Percentiles rank a stretch among this genome's conserved stretches.
These are phyloP conservation scores for Colletotrichum horii DNA, from an alignment of 2,329 filamentous ascomycete species.

Conservation along the genomic window DNA sequence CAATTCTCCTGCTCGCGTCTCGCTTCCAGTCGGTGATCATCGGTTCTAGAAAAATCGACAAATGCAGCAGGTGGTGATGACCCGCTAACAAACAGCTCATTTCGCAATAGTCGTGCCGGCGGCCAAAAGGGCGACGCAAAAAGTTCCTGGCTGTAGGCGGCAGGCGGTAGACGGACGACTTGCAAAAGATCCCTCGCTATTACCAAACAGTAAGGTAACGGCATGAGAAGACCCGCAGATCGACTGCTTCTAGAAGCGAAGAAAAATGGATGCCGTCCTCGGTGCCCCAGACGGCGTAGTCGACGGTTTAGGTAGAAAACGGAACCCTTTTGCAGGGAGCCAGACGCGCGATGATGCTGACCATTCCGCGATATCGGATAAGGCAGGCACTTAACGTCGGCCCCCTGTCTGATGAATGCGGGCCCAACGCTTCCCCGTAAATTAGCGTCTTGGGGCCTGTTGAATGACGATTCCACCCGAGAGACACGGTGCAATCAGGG, in stretches of 20 bases:
- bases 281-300: background rate
- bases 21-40: background rate
- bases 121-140: background rate
- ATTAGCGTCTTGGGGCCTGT: conserved; percentile 12
- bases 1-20: background rate
- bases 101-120: background rate
- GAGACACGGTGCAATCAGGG: conserved; percentile 16
- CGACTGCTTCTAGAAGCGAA: conserved; percentile 19
- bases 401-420: conserved; percentile 11
- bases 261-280: background rate
- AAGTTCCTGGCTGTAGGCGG: conserved; percentile 3
- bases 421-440: conserved; percentile 15
- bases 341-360: conserved; percentile 20
- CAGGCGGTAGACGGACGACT: background rate
- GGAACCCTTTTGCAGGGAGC: background rate
- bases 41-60: conserved; percentile 14
- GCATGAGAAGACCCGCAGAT: conserved; percentile 6
- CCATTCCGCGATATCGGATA: conserved; percentile 21
- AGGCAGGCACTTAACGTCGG: conserved; percentile 19
- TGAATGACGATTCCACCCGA: conserved; percentile 18
- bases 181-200: conserved; percentile 16
- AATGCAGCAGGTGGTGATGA: conserved; percentile 4
- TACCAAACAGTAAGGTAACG: conserved; percentile 25
- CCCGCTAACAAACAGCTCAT: conserved; percentile 6
- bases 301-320: conserved; percentile 5